These are phyloP conservation scores for Pichia kluyveri DNA, from an alignment of 805 yeast genomes.

Conservation along the genomic window DNA sequence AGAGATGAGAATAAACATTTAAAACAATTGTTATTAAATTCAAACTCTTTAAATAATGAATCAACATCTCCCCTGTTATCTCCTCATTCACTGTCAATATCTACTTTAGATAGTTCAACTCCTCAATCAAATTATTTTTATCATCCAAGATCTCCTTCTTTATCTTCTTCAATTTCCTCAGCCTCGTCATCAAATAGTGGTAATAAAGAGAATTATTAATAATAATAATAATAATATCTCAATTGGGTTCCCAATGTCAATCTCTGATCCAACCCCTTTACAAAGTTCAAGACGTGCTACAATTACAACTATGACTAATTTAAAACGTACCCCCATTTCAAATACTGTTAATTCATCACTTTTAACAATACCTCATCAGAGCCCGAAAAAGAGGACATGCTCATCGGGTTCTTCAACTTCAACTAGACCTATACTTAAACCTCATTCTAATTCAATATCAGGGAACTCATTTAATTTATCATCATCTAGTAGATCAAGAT, in stretches of 20 bases:
- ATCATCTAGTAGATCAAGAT: neutral
- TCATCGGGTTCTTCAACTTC: neutral
- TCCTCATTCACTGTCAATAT: neutral
- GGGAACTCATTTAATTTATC: neutral
- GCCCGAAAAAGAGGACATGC: neutral
- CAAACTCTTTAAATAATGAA: neutral
- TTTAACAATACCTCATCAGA: neutral
- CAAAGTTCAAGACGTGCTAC: conserved; percentile 19
- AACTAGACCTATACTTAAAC: conserved; percentile 5
- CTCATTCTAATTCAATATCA: neutral
- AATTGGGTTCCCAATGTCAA: neutral
- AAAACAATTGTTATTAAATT: conserved; percentile 20
- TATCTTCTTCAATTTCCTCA: conserved; percentile 11
- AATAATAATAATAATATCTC: conserved; percentile 9
- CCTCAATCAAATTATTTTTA: neutral
- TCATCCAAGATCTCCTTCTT: conserved; percentile 10
- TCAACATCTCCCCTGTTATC: conserved; percentile 2
- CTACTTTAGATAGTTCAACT: neutral
- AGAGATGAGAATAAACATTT: conserved; percentile 44
- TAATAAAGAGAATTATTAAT: too few species aligned
- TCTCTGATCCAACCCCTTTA: neutral
- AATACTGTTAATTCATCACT: conserved; percentile 5
- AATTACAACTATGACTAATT: conserved; percentile 15
- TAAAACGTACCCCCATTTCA: conserved; percentile 13
- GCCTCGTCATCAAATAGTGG: conserved; percentile 6